Percentiles rank a stretch among this genome's conserved stretches.
These are phyloP conservation scores for Tephrocybe sp. DNA, from an alignment of 768 basidiomycete species.

Conservation along the genomic window DNA sequence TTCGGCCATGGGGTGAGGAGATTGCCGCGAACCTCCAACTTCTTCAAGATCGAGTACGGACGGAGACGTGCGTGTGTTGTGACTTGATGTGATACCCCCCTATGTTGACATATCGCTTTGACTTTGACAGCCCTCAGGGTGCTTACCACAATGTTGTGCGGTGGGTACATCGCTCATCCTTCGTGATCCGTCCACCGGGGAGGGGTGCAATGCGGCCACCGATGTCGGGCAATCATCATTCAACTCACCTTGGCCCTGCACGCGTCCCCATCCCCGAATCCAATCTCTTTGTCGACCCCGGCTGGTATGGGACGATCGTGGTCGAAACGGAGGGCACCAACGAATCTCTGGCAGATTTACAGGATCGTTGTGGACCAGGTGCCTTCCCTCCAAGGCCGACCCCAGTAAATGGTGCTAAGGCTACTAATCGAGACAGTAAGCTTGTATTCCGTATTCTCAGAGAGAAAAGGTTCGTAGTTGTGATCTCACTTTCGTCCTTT, in stretches of 20 bases:
- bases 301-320: constrained; percentile 83
- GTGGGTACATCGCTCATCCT: constrained; percentile 83
- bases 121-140: constrained; percentile 69
- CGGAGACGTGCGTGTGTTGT: constrained; percentile 69
- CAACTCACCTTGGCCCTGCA: constrained; percentile 18
- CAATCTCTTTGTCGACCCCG: constrained; percentile 64
- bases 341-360: constrained; percentile 78
- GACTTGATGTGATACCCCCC: background rate
- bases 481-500: too few relatives aligned
- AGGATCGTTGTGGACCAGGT: constrained; percentile 66
- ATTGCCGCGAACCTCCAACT: constrained; percentile 73
- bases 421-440: constrained; percentile 40
- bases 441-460: constrained; percentile 72
- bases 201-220: constrained; percentile 31
- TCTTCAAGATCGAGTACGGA: constrained; percentile 72
- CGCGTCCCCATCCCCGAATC: constrained; percentile 57
- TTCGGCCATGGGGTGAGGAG: constrained; percentile 78
- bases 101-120: too few relatives aligned
- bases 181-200: constrained; percentile 57
- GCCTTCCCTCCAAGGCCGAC: constrained; percentile 63
- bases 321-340: constrained; percentile 89
- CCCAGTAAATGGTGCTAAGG: constrained; percentile 33
- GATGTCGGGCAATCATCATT: constrained; percentile 23
- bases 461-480: constrained; percentile 64
- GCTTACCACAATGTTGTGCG: constrained; percentile 78